phyloP scores from a whole-genome alignment of 306 rosid species.

The Vigna hirtella region DNA sequence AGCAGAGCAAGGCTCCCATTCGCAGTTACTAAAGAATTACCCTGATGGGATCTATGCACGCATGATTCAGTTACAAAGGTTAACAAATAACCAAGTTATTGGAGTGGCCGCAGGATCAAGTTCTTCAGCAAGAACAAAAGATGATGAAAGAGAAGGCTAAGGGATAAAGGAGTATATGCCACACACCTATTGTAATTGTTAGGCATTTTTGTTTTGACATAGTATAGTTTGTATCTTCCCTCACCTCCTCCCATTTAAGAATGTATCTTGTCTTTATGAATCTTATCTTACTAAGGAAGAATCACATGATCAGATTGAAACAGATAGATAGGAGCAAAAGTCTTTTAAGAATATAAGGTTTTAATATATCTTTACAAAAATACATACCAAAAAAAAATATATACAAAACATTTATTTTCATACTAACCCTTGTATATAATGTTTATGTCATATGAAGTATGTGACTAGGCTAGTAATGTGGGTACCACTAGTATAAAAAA shows the following conservation, averaged over 20 bases:
- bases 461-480: no score
- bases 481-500: no score
- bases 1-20: constrained; percentile 92
- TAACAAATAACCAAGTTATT: constrained; percentile 69
- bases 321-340: constrained; percentile 46
- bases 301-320: constrained; percentile 56
- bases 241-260: constrained; percentile 44
- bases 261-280: constrained; percentile 52
- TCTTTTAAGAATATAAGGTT: no score
- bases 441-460: no score
- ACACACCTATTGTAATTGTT: constrained; percentile 54
- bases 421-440: no score
- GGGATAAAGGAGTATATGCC: constrained; percentile 55
- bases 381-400: no score
- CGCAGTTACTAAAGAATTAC: constrained; percentile 78
- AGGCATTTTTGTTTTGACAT: constrained; percentile 59
- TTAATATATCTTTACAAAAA: no score
- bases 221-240: constrained; percentile 65
- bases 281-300: constrained; percentile 42
- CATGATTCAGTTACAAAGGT: constrained; percentile 88
- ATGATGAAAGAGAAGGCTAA: constrained; percentile 69
- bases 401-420: no score
- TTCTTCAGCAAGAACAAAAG: constrained; percentile 71
- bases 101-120: constrained; percentile 82
- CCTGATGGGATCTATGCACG: constrained; percentile 89